These are phyloP conservation scores for Lindgomyces ingoldianus DNA, from an alignment of 495 filamentous ascomycete genomes.

Conservation along the genomic window DNA sequence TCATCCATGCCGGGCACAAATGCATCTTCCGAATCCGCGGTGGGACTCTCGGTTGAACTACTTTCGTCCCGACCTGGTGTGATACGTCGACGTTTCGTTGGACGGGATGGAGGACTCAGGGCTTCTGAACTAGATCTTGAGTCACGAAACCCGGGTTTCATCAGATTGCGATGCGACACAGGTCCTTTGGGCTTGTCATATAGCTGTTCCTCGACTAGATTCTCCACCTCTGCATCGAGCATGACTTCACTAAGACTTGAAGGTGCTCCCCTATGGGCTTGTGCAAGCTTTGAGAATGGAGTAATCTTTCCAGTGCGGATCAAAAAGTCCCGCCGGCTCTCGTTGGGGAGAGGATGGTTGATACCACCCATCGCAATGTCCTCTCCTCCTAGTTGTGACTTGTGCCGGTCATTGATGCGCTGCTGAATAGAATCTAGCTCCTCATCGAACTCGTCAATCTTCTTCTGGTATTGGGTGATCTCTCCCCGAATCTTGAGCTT, in stretches of 20 bases:
- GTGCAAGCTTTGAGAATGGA: slow-evolving; percentile 73
- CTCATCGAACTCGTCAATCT: slow-evolving; percentile 60
- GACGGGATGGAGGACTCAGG: slow-evolving; percentile 14
- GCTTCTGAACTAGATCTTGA: slow-evolving; percentile 43
- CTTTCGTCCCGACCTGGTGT: neutral
- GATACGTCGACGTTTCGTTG: slow-evolving; percentile 49
- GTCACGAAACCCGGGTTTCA: slow-evolving; percentile 73
- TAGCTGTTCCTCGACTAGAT: slow-evolving; percentile 34
- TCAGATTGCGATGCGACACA: slow-evolving; percentile 77
- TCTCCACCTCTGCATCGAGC: slow-evolving; percentile 66
- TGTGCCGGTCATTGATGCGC: slow-evolving; percentile 73
- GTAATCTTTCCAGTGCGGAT: slow-evolving; percentile 97
- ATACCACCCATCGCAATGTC: slow-evolving; percentile 46
- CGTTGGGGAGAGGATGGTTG: slow-evolving; percentile 66
- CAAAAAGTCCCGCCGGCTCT: slow-evolving; percentile 83
- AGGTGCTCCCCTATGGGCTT: slow-evolving; percentile 53
- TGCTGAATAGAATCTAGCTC: slow-evolving; percentile 76
- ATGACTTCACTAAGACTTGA: slow-evolving; percentile 70
- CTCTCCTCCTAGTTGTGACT: slow-evolving; percentile 50
- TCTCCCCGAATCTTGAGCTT: slow-evolving; percentile 60
- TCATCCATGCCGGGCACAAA: slow-evolving; percentile 39
- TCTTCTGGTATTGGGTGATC: slow-evolving; percentile 60
- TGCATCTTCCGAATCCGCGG: slow-evolving; percentile 37
- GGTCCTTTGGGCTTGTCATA: slow-evolving; percentile 25
- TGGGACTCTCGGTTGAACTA: slow-evolving; percentile 18